Percentiles rank a stretch among this genome's conserved stretches.
These are phyloP conservation scores for Thuidium tamariscinum DNA, from an alignment of 225 moss, liverwort and hornwort species.

Conservation along the genomic window DNA sequence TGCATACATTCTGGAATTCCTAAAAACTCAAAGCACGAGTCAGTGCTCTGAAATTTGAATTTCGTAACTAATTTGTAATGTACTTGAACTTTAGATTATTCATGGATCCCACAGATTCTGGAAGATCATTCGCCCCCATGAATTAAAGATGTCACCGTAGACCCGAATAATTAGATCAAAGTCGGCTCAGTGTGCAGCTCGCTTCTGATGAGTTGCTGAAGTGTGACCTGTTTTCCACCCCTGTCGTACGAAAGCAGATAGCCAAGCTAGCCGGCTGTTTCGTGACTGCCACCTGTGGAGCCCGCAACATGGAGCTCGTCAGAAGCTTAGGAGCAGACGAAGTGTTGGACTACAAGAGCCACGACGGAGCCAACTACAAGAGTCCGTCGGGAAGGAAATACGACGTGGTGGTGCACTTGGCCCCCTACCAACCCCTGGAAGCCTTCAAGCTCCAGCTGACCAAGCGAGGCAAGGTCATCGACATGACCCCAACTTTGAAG, in stretches of 20 bases:
- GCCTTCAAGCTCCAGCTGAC: conserved; percentile 44
- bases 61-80: too few relatives aligned
- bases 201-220: background rate
- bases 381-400: conserved; percentile 78
- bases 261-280: conserved; percentile 40
- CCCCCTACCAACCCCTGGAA: conserved; percentile 28
- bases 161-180: background rate
- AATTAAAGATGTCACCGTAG: background rate
- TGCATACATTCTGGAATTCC: background rate
- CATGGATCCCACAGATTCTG: background rate
- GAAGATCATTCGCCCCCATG: background rate
- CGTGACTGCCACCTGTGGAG: conserved; percentile 67
- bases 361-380: conserved; percentile 31
- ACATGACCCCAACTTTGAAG: conserved; percentile 34
- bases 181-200: too few relatives aligned
- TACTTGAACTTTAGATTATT: background rate
- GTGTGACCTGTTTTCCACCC: background rate
- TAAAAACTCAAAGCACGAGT: background rate
- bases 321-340: conserved; percentile 65
- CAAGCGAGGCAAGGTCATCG: conserved; percentile 43
- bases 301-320: conserved; percentile 53
- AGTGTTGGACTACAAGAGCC: conserved; percentile 66
- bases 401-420: conserved; percentile 56
- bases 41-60: background rate
- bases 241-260: conserved; percentile 19